Conservation (phyloP, 108 stramenopile species). For the Cyclotella baltica region DNA sequence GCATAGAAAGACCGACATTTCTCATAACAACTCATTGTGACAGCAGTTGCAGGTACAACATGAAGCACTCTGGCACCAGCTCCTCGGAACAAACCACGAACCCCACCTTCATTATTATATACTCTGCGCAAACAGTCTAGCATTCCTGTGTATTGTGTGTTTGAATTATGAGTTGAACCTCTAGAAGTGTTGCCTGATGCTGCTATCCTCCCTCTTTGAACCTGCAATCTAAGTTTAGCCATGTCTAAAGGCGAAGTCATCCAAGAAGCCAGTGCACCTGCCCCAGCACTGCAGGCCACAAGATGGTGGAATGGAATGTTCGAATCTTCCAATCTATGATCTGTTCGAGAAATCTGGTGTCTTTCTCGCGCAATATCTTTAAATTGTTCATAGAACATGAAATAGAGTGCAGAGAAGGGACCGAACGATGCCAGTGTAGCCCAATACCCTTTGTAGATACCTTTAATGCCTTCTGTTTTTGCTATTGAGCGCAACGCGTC, state of each 20-base stretch:
- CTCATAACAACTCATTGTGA: conserved; percentile 96
- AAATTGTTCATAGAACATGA: conserved; percentile 93
- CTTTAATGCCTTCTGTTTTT: conserved; percentile 82
- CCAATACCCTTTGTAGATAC: conserved; percentile 93
- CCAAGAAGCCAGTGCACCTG: conserved; percentile 92
- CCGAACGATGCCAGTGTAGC: conserved; percentile 97
- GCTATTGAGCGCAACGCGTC: conserved; percentile 84
- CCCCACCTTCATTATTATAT: conserved; percentile 67
- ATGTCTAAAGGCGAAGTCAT: conserved; percentile 98
- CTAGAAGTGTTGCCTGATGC: no score
- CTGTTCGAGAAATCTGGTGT: conserved; percentile 9
- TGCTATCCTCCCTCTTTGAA: conserved; percentile 68
- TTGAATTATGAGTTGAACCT: background rate
- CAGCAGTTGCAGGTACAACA: conserved; percentile 92
- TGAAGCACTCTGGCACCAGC: conserved; percentile 94
- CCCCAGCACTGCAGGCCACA: conserved; percentile 81
- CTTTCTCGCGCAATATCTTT: conserved; percentile 58
- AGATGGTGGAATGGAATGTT: conserved; percentile 68
- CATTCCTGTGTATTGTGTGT: conserved; percentile 64
- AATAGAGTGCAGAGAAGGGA: conserved; percentile 96
- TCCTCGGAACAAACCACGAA: conserved; percentile 91
- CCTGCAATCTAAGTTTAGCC: conserved; percentile 95
- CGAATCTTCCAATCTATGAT: conserved; percentile 24
- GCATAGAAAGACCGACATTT: conserved; percentile 61
- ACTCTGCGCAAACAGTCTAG: conserved; percentile 70